Evolutionary conservation across 805 yeast genomes (phyloP), one percentile per base, ranked within the genome.

Genomic region (Spathaspora boniae): DNA sequence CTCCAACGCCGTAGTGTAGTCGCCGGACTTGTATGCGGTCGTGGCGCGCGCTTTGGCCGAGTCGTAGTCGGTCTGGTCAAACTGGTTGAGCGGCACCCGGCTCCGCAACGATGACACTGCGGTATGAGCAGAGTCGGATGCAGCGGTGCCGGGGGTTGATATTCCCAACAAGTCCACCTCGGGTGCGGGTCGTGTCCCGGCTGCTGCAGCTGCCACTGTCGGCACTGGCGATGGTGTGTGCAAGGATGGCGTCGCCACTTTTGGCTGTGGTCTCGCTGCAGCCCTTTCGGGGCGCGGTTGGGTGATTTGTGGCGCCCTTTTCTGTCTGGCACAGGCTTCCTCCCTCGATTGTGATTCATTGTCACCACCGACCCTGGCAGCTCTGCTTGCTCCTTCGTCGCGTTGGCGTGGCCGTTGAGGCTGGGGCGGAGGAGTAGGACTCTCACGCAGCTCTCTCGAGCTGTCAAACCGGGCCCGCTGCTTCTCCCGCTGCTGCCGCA

Each of bases 1-100:
- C 19, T 62, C 70, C 9, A 76, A 63, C 0, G 98, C 89, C 4
- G 63, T 52, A 4, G 78, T 56, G 54, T 82, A 93, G 54, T 93
- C 91, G 14, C 99, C 99, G n/a, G 77, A 72, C 37, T 76, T 75
- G 63, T 80, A 93, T 1, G 78, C 70, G 12, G 69, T 70, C 5
- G 76, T 62, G 5, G 88, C 98, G 17, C 68, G 68, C 6, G 57
- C 59, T 41, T 78, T 76, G 19, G 68, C 63, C 16, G 70, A 72
- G 6, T 66, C 63, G 63, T 79, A 46, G 62, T 63, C 60, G 26
- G 61, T 60, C 45, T 61, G 63, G 23, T 60, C 58, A 46, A 69
- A 61, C 26, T 65, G 62, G 45, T 68, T 59, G 32, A 68, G 45
- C 1, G 61, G 56, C 7, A 36, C 14, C 3, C 29, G n/a, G 28